These are phyloP conservation scores for Scheffersomyces lignosus DNA, from an alignment of 805 yeast species.

Conservation along the genomic window DNA sequence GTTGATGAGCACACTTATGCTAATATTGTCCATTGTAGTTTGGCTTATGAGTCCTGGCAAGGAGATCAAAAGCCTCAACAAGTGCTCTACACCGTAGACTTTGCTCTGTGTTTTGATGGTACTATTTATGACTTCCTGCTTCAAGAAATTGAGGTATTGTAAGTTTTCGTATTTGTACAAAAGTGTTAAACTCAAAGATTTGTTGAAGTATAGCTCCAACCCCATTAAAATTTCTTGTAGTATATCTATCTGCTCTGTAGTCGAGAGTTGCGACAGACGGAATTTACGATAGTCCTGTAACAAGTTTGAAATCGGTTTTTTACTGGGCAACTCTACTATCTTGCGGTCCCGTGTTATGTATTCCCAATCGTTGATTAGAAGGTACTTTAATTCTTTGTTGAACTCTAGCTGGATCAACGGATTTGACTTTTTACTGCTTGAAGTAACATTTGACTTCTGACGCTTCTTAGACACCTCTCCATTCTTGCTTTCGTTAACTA, in stretches of 20 bases:
- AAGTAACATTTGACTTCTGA: slow-evolving; percentile 3
- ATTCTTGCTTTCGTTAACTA: slow-evolving; percentile 6
- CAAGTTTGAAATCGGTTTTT: slow-evolving; percentile 52
- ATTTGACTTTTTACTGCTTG: slow-evolving; percentile 16
- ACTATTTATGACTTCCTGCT: slow-evolving; percentile 26
- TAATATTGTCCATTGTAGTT: slow-evolving; percentile 78
- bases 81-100: slow-evolving; percentile 76
- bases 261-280: slow-evolving; percentile 13
- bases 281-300: slow-evolving; percentile 50
- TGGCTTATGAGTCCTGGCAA: slow-evolving; percentile 82
- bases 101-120: slow-evolving; percentile 27
- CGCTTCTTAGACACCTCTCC: slow-evolving; percentile 3
- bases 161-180: slow-evolving; percentile 76
- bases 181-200: slow-evolving; percentile 64
- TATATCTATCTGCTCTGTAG: slow-evolving; percentile 23
- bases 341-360: slow-evolving; percentile 76
- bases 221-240: slow-evolving; percentile 72
- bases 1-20: slow-evolving; percentile 53
- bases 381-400: slow-evolving; percentile 64
- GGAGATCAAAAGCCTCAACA: slow-evolving; percentile 71
- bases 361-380: slow-evolving; percentile 94
- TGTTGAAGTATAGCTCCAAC: slow-evolving; percentile 69
- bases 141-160: slow-evolving; percentile 59
- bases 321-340: slow-evolving; percentile 64
- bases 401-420: slow-evolving; percentile 65